These are phyloP conservation scores for Mortierella claussenii DNA, from an alignment of 192 early-diverging fungal species.

Conservation along the genomic window DNA sequence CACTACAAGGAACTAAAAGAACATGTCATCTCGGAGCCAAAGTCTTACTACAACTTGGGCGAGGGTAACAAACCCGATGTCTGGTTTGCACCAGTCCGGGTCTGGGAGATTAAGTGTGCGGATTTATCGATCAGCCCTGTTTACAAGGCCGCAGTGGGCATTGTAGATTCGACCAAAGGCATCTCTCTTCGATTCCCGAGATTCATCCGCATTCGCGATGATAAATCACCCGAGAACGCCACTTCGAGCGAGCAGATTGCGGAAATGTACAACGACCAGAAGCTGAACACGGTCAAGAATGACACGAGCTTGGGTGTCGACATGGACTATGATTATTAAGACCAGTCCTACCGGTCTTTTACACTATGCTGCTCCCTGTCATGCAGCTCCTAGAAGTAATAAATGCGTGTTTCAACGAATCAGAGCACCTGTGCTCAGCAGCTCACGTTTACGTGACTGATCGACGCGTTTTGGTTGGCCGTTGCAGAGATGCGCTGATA, in stretches of 20 bases:
- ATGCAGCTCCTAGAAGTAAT: no score
- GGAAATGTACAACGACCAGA: slow-evolving; percentile 51
- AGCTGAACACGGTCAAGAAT: slow-evolving; percentile 50
- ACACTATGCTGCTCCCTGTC: no score
- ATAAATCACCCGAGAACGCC: slow-evolving; percentile 94
- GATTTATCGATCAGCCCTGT: slow-evolving; percentile 97
- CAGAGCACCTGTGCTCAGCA: neutral
- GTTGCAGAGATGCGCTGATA: no score
- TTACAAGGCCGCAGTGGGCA: slow-evolving; percentile 90
- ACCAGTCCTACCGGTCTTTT: no score
- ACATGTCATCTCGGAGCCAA: slow-evolving; percentile 78
- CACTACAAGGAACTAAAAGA: slow-evolving; percentile 79
- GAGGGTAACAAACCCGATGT: slow-evolving; percentile 90
- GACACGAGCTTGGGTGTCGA: slow-evolving; percentile 39
- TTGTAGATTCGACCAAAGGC: slow-evolving; percentile 86
- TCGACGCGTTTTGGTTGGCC: slow-evolving; percentile 19
- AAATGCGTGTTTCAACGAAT: neutral
- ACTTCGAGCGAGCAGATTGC: slow-evolving; percentile 85
- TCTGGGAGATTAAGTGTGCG: slow-evolving; percentile 98
- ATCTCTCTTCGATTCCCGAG: slow-evolving; percentile 97
- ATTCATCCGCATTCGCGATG: slow-evolving; percentile 94
- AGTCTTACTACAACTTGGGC: slow-evolving; percentile 85
- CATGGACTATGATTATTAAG: slow-evolving; percentile 48
- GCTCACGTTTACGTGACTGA: slow-evolving; percentile 7
- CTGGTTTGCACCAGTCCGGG: slow-evolving; percentile 92